Conservation (phyloP, 2,329 filamentous ascomycete species). For the Madurella mycetomatis region DNA sequence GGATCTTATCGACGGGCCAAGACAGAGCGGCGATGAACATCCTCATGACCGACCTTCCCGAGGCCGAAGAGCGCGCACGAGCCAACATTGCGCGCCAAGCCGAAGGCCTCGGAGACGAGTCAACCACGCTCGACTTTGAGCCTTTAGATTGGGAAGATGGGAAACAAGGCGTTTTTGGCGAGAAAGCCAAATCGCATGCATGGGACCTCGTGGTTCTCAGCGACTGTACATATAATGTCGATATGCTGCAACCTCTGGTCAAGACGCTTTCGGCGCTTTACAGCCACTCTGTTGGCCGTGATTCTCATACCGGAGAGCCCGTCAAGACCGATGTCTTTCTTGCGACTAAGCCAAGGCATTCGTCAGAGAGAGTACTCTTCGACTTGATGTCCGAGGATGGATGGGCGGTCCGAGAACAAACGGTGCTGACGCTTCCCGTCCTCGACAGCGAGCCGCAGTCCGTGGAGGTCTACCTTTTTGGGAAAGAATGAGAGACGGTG, state of each 20-base stretch:
- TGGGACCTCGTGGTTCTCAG: slow-evolving; percentile 55
- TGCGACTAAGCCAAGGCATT: slow-evolving; percentile 53
- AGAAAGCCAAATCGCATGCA: slow-evolving; percentile 32
- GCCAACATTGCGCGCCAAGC: slow-evolving; percentile 42
- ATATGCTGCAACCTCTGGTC: slow-evolving; percentile 51
- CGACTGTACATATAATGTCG: slow-evolving; percentile 59
- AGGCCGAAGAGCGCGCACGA: slow-evolving; percentile 46
- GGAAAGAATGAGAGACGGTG: slow-evolving; percentile 29
- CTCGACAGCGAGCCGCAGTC: slow-evolving; percentile 41
- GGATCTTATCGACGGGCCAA: slow-evolving; percentile 14
- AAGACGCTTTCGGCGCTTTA: slow-evolving; percentile 50
- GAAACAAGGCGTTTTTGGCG: slow-evolving; percentile 41
- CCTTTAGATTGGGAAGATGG: slow-evolving; percentile 56
- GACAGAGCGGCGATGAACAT: slow-evolving; percentile 7
- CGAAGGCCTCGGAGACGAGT: slow-evolving; percentile 17
- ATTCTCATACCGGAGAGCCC: slow-evolving; percentile 2
- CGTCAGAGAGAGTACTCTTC: slow-evolving; percentile 48
- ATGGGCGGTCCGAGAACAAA: slow-evolving; percentile 42
- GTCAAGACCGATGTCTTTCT: slow-evolving; percentile 43
- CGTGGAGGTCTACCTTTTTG: slow-evolving; percentile 51
- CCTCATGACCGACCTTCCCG: slow-evolving; percentile 50
- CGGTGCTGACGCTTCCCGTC: slow-evolving; percentile 42
- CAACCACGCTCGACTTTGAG: slow-evolving; percentile 42
- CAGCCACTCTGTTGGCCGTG: slow-evolving; percentile 17
- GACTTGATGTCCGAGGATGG: slow-evolving; percentile 41